These are phyloP conservation scores for Colletotrichum coccodes DNA, from an alignment of 2,329 filamentous ascomycete genomes.

Conservation along the genomic window DNA sequence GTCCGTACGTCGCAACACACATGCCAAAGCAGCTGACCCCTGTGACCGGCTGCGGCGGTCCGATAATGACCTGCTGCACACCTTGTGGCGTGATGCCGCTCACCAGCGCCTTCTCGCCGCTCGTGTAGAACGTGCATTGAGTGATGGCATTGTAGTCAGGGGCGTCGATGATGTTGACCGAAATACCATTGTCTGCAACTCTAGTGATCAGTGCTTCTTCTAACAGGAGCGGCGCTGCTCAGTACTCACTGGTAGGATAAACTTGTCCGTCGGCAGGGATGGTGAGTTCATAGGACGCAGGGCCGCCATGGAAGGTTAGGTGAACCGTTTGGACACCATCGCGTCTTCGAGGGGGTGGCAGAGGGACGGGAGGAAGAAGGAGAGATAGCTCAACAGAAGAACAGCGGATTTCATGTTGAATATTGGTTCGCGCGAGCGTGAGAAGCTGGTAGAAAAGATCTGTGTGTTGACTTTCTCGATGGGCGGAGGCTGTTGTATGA, in stretches of 20 bases:
- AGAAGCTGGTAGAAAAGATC: neutral
- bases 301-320: constrained; percentile 55
- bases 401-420: constrained; percentile 36
- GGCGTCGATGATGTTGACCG: constrained; percentile 52
- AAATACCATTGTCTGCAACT: constrained; percentile 48
- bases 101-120: constrained; percentile 43
- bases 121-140: constrained; percentile 56
- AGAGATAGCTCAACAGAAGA: constrained; percentile 16
- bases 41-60: constrained; percentile 54
- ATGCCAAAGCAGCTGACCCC: constrained; percentile 53
- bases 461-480: no score
- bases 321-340: constrained; percentile 49
- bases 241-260: constrained; percentile 48
- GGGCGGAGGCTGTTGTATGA: no score
- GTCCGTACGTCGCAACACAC: constrained; percentile 52
- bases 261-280: constrained; percentile 54
- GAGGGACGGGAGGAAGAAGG: constrained; percentile 15
- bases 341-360: constrained; percentile 37
- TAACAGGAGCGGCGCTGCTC: accelerated
- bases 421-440: no score
- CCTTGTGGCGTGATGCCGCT: constrained; percentile 42
- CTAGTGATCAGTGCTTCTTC: neutral
- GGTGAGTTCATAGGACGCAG: constrained; percentile 51
- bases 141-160: constrained; percentile 53
- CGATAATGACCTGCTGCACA: constrained; percentile 52